These are phyloP conservation scores for Lophiostoma macrostomum DNA, from an alignment of 495 filamentous ascomycete species.

Conservation along the genomic window DNA sequence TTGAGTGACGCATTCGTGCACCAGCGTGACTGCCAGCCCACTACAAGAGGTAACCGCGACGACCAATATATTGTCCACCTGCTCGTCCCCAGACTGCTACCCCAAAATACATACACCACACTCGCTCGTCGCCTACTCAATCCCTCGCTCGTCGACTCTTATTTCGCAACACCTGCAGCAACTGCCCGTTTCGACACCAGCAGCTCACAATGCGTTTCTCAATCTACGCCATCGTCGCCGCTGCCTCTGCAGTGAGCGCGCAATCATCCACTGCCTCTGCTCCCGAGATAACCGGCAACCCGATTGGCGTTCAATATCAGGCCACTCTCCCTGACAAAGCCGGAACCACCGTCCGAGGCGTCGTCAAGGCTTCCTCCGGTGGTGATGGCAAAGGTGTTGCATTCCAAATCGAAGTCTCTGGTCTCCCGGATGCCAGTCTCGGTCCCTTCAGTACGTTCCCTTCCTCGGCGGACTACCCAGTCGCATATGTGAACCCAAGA, in stretches of 20 bases:
- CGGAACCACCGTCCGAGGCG: slow-evolving; percentile 59
- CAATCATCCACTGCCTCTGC: slow-evolving; percentile 46
- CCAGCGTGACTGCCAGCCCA: too few species aligned
- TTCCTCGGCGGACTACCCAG: background rate
- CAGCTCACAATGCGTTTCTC: slow-evolving; percentile 42
- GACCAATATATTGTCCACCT: too few species aligned
- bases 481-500: background rate
- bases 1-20: too few species aligned
- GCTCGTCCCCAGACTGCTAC: too few species aligned
- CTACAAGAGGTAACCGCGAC: too few species aligned
- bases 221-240: slow-evolving; percentile 43
- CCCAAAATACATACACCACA: too few species aligned
- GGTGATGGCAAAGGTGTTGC: slow-evolving; percentile 60
- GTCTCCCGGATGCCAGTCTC: slow-evolving; percentile 61
- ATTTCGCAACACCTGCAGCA: background rate
- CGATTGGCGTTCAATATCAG: slow-evolving; percentile 55
- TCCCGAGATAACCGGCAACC: slow-evolving; percentile 58
- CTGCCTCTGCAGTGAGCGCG: slow-evolving; percentile 44
- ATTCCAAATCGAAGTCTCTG: slow-evolving; percentile 59
- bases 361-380: slow-evolving; percentile 53
- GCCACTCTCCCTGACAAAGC: slow-evolving; percentile 57
- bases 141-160: background rate
- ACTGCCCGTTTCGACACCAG: background rate
- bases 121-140: too few species aligned
- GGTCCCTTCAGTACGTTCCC: slow-evolving; percentile 68